Percentiles rank a stretch among this genome's conserved stretches.
Evolutionary conservation across 1,284 basidiomycete species (phyloP).

Genomic region (Rhodotorula sp.): DNA sequence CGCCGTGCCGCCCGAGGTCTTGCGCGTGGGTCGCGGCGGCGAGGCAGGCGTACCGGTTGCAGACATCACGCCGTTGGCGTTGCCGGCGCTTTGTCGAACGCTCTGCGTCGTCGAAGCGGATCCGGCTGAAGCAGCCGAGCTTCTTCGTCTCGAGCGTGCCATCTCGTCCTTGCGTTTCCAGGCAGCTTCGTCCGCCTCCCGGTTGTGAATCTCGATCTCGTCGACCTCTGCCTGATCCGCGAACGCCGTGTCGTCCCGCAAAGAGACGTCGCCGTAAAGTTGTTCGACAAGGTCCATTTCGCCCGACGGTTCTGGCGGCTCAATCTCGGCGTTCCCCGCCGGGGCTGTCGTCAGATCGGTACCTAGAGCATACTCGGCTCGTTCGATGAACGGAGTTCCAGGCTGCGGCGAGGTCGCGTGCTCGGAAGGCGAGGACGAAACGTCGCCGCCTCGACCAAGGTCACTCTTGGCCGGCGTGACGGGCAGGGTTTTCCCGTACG

Average conservation of each 20-base stretch:
- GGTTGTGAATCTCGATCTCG: conserved; percentile 43
- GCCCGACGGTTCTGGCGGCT: conserved; percentile 56
- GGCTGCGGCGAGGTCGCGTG: conserved; percentile 8
- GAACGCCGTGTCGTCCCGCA: conserved; percentile 73
- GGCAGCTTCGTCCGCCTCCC: conserved; percentile 44
- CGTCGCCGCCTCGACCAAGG: not conserved
- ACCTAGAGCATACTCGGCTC: conserved; percentile 27
- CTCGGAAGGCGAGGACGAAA: not conserved
- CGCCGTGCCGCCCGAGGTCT: not conserved
- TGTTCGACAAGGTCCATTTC: conserved; percentile 95
- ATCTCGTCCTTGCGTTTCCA: conserved; percentile 39
- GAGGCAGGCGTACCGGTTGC: conserved; percentile 20
- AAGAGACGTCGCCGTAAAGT: conserved; percentile 73
- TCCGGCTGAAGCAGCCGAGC: conserved; percentile 11
- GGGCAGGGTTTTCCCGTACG: not conserved
- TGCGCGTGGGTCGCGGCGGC: conserved; percentile 23
- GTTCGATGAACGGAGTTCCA: conserved; percentile 24
- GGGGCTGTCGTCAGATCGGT: not conserved
- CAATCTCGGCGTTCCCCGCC: not conserved
- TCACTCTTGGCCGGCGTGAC: conserved; percentile 38
- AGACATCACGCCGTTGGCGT: not conserved
- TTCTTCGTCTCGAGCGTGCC: conserved; percentile 1
- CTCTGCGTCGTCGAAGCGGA: not conserved
- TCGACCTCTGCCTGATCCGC: conserved; percentile 55
- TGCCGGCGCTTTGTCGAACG: not conserved